Percentiles rank a stretch among this genome's conserved stretches.
These are phyloP conservation scores for Rhizomucor pusillus DNA, from an alignment of 371 early-diverging fungal genomes.

Conservation along the genomic window DNA sequence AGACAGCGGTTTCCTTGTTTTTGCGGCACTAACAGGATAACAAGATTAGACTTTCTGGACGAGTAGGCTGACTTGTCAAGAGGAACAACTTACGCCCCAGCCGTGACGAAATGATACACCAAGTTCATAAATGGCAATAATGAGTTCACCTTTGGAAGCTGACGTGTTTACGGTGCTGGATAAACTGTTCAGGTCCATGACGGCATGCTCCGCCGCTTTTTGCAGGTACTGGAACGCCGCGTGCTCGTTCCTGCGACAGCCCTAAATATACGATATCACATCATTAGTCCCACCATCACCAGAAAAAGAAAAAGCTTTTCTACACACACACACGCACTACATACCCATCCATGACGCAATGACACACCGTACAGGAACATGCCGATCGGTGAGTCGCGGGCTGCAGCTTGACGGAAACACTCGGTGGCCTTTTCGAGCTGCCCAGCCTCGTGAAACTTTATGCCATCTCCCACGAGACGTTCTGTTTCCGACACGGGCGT, in stretches of 20 bases:
- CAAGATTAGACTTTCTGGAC: neutral
- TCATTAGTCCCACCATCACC: too few species aligned
- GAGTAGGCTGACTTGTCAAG: neutral
- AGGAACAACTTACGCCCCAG: slow-evolving; percentile 70
- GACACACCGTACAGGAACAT: slow-evolving; percentile 77
- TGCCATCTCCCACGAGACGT: slow-evolving; percentile 25
- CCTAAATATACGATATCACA: too few species aligned
- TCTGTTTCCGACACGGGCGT: slow-evolving; percentile 12
- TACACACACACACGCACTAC: neutral
- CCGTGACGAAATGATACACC: slow-evolving; percentile 82
- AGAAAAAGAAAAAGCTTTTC: too few species aligned
- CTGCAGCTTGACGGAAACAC: slow-evolving; percentile 68
- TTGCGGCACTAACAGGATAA: slow-evolving; percentile 38
- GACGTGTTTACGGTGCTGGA: slow-evolving; percentile 26
- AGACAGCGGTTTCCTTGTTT: slow-evolving; percentile 75
- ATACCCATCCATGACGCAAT: slow-evolving; percentile 74
- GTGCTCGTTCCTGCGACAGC: slow-evolving; percentile 63
- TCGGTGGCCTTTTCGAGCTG: slow-evolving; percentile 65
- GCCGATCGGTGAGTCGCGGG: slow-evolving; percentile 60
- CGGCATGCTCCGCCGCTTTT: slow-evolving; percentile 75
- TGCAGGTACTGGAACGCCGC: slow-evolving; percentile 76
- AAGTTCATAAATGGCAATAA: slow-evolving; percentile 84
- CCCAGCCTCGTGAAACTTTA: slow-evolving; percentile 64
- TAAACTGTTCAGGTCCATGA: slow-evolving; percentile 54
- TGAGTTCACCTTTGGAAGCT: slow-evolving; percentile 45